Evolutionary conservation across 768 basidiomycete species (phyloP), one percentile per base, ranked within the genome.

Genomic region (Leccinum broughii): DNA sequence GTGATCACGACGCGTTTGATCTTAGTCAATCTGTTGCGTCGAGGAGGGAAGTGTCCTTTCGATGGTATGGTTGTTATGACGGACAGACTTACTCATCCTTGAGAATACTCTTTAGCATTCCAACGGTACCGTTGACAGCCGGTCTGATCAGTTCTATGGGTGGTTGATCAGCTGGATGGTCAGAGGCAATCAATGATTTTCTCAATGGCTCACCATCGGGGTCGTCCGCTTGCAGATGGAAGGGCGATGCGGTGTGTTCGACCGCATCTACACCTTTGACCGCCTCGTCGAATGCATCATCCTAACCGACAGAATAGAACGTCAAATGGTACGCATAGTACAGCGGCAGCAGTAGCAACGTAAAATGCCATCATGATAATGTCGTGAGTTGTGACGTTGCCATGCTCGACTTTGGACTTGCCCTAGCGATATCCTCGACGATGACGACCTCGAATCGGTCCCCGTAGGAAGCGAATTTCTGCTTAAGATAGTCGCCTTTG

Each of bases 221-320:
- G n/a, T 44, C 41, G 41, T 44, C 8, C 41, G 41, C 41, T n/a
- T 44, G 41, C 41, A 44, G 4, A 44, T 44, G 41, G n/a, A 44
- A 44, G n/a, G 41, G 41, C 2, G 41, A 44, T 44, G n/a, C 41
- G n/a, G 41, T 44, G n/a, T 44, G 41, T 44, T 44, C 41, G 41
- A 44, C 41, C n/a, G 82, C 92, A 60, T 90, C 86, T 6, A 93
- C 85, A 1, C 81, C 90, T 70, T 86, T 83, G 60, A 93, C 88
- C 1, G 86, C 90, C 55, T 90, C 85, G 68, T 93, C 90, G 62
- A 92, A 95, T 1, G 87, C 89, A 7, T 83, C 84, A 3, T 81
- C 80, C 85, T 86, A 37, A 24, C 28, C 30, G 49, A 50, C 24
- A 15, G 7, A 9, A 17, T 39, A 17, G 6, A 39, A 1, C 8